phyloP scores from a whole-genome alignment of 768 basidiomycete genomes.

The Trametes maxima region DNA sequence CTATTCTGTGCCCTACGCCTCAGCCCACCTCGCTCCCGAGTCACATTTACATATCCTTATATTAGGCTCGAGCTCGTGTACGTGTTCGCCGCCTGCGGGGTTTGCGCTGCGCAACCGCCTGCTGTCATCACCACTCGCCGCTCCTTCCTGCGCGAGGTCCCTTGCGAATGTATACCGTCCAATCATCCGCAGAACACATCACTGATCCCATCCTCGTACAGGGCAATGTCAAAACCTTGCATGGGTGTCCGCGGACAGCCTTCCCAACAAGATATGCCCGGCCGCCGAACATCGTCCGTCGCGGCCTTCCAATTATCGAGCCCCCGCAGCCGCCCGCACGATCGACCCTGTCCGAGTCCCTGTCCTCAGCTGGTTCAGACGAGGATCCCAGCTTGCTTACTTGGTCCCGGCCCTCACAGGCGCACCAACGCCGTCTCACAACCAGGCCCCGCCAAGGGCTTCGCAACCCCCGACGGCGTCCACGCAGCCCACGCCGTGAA shows the following conservation, averaged over 20 bases:
- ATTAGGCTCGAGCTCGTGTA: no score
- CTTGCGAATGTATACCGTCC: conserved; percentile 4
- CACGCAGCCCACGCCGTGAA: no score
- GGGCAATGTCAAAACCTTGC: conserved; percentile 10
- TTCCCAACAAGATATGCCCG: conserved; percentile 11
- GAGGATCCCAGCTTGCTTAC: not conserved
- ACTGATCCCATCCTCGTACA: conserved; percentile 12
- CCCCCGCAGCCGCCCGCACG: conserved; percentile 1
- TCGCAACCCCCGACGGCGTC: not conserved
- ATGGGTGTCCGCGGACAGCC: conserved; percentile 5
- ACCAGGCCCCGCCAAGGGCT: not conserved
- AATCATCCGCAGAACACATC: conserved; percentile 11
- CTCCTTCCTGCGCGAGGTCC: conserved; percentile 5
- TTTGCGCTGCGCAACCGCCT: not conserved
- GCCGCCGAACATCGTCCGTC: conserved; percentile 1
- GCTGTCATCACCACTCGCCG: conserved; percentile 5
- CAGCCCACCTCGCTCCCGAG: not conserved
- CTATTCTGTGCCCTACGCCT: not conserved
- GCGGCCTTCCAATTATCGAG: not conserved
- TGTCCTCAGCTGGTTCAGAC: not conserved
- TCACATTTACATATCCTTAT: no score
- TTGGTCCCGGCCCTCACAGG: not conserved
- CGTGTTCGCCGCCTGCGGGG: conserved; percentile 2
- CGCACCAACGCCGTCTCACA: not conserved
- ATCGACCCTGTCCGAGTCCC: conserved; percentile 8